phyloP scores from a whole-genome alignment of 768 basidiomycete species.

The Pleurotus giganteus region DNA sequence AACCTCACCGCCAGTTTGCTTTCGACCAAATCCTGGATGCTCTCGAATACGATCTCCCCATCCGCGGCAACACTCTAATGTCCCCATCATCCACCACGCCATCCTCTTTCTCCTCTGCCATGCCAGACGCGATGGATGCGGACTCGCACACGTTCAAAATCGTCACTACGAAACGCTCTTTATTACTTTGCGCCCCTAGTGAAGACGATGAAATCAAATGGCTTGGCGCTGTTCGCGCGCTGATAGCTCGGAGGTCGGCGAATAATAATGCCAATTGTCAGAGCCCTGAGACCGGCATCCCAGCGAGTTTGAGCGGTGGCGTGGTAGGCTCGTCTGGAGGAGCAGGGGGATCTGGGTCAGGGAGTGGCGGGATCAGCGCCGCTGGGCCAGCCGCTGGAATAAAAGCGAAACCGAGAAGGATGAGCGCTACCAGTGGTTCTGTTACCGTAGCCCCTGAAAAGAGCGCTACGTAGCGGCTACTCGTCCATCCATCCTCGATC shows the following conservation, averaged over 20 bases:
- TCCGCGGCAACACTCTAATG: conserved; percentile 43
- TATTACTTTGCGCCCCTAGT: conserved; percentile 87
- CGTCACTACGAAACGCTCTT: conserved; percentile 88
- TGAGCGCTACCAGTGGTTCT: conserved; percentile 39
- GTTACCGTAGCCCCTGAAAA: conserved; percentile 18
- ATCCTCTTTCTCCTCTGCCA: conserved; percentile 29
- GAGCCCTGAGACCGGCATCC: neutral
- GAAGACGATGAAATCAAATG: conserved; percentile 99
- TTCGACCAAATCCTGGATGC: conserved; percentile 88
- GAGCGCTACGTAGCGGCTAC: conserved; percentile 13
- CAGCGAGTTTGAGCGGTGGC: neutral
- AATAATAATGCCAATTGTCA: conserved; percentile 34
- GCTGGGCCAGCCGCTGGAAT: conserved; percentile 38
- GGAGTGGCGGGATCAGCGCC: conserved; percentile 20
- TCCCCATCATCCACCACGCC: conserved; percentile 29
- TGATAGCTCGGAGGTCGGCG: conserved; percentile 73
- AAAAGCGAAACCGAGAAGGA: conserved; percentile 46
- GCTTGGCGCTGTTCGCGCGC: conserved; percentile 90
- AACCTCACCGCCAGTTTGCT: conserved; percentile 82
- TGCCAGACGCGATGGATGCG: conserved; percentile 42
- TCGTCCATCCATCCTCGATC: conserved; percentile 4
- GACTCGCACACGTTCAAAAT: conserved; percentile 85
- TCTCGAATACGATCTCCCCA: conserved; percentile 75
- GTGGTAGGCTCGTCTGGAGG: neutral
- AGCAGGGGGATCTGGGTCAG: conserved; percentile 5